Conservation (phyloP, 1,284 basidiomycete genomes). For the Trametes polyzona region DNA sequence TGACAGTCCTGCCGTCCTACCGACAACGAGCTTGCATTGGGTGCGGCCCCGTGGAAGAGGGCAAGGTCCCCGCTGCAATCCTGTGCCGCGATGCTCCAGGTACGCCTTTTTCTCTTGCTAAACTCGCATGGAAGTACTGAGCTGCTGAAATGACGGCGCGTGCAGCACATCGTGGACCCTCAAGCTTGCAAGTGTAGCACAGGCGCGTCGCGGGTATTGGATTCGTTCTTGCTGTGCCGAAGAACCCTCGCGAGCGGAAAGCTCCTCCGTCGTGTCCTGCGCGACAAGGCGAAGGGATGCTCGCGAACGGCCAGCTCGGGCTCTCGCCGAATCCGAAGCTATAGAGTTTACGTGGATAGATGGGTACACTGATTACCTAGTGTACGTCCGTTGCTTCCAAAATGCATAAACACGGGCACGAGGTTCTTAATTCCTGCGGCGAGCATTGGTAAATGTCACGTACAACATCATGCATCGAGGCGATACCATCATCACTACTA, state of each 20-base stretch:
- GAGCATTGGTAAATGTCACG: no score
- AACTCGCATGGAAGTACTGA: background rate
- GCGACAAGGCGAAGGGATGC: slow-evolving; percentile 47
- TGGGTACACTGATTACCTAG: no score
- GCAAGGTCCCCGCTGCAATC: slow-evolving; percentile 19
- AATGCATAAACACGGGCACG: no score
- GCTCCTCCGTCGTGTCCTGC: slow-evolving; percentile 58
- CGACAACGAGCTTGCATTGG: slow-evolving; percentile 26
- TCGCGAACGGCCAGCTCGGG: slow-evolving; percentile 6
- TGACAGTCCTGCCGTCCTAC: slow-evolving; percentile 32
- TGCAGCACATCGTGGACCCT: slow-evolving; percentile 67
- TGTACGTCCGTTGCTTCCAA: no score
- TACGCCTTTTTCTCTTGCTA: slow-evolving; percentile 38
- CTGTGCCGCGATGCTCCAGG: slow-evolving; percentile 11
- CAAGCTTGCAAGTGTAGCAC: slow-evolving; percentile 68
- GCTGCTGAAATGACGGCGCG: background rate
- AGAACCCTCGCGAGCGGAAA: slow-evolving; percentile 78
- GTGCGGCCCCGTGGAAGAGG: slow-evolving; percentile 10
- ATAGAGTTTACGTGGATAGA: no score
- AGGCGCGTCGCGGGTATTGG: slow-evolving; percentile 72
- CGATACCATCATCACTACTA: no score
- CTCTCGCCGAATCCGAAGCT: slow-evolving; percentile 5
- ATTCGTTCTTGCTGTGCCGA: slow-evolving; percentile 70
- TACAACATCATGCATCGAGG: no score
- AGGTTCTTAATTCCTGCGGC: no score